Evolutionary conservation across 1,284 basidiomycete species (phyloP), one percentile per base, ranked within the genome.

Genomic region (Dichomitus squalens): DNA sequence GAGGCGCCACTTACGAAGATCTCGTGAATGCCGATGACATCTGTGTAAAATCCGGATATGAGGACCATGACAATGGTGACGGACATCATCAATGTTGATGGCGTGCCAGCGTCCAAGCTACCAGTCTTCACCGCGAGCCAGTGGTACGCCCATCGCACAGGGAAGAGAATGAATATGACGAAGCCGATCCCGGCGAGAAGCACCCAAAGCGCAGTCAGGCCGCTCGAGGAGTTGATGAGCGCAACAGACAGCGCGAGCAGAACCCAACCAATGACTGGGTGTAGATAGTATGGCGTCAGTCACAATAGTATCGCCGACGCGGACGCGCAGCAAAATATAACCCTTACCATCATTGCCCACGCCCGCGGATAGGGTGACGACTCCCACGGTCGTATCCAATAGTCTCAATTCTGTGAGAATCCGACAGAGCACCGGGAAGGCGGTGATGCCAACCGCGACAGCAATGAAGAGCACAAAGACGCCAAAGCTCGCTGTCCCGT

Each of bases 21-120:
- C 39, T 85, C 73, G 79, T 86, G 82, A 57, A 90, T 81, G 66
- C 93, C 90, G 60, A 93, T 91, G 64, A 95, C 87, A 72, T 95
- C 93, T 9, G 95, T 96, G 75, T 90, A 88, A 76, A 95, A 96
- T 0, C 92, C 90, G 16, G 87, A 88, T 44, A 82, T 73, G 63
- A 96, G 85, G 4, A 94, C 86, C 39, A 95, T 73, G 23, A 95
- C 68, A n/a, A 95, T 71, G 0, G 90, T 87, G 58, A 90, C 74
- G 11, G 86, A 85, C 87, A 93, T 93, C 84, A 95, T 87, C 35
- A 84, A 72, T 3, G 88, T 77, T 0, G 87, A 92, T 0, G 94
- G 93, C 67, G 84, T 67, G 18, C 88, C 84, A 64, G 79, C 85
- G 61, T 92, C 89, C 56, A 94, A 74, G 66, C 87, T 87, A 1